Evolutionary conservation across 129 eudicot genomes (phyloP).

Genomic region (Helianthus tuberosus): DNA sequence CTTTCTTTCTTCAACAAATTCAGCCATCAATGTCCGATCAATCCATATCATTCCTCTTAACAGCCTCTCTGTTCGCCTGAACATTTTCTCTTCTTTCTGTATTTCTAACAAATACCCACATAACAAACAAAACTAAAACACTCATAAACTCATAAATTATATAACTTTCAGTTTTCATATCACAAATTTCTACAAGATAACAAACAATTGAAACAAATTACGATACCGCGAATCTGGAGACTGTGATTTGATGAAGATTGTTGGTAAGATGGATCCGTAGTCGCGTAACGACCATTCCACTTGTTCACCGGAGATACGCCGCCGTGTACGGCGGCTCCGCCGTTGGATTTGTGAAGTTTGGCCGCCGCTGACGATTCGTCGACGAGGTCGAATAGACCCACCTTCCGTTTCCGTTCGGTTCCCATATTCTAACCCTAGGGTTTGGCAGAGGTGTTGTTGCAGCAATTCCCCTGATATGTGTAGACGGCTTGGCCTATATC

Average conservation of each 20-base stretch:
- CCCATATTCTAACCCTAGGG: slow-evolving; percentile 45
- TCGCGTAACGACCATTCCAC: slow-evolving; percentile 86
- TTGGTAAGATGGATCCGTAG: slow-evolving; percentile 52
- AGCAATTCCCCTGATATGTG: background rate
- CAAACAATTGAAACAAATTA: background rate
- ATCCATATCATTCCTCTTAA: slow-evolving; percentile 88
- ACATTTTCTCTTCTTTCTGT: slow-evolving; percentile 91
- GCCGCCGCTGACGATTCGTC: slow-evolving; percentile 50
- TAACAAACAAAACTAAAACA: background rate
- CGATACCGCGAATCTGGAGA: slow-evolving; percentile 86
- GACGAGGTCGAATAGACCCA: slow-evolving; percentile 86
- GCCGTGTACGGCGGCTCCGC: slow-evolving; percentile 31
- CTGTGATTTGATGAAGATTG: slow-evolving; percentile 92
- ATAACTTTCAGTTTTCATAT: slow-evolving; percentile 6
- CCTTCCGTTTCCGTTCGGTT: slow-evolving; percentile 81
- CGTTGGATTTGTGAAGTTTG: slow-evolving; percentile 49
- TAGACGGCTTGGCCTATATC: too few species aligned
- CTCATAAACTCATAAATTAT: slow-evolving; percentile 1
- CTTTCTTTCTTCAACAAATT: too few species aligned
- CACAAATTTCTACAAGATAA: background rate
- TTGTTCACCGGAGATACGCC: slow-evolving; percentile 44
- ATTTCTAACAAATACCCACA: slow-evolving; percentile 51
- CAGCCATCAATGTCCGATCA: background rate
- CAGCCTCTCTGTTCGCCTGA: slow-evolving; percentile 95
- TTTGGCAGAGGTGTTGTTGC: background rate